A percentile compares a stretch with the other conserved stretches of the same genome.
Evolutionary conservation across 768 basidiomycete genomes (phyloP).

Genomic region (Collybiopsis luxurians): DNA sequence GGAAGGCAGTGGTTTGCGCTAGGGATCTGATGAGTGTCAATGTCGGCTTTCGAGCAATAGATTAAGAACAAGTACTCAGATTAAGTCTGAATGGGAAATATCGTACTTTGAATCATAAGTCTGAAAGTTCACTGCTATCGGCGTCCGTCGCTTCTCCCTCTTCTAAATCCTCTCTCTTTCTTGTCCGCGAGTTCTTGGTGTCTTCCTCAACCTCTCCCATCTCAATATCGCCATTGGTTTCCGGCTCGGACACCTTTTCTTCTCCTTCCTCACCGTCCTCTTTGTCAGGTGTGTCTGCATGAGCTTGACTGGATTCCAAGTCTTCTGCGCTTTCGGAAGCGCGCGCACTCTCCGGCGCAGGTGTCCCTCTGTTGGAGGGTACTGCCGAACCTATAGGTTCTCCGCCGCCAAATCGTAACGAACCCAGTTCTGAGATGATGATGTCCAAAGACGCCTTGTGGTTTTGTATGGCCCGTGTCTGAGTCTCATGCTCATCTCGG

Average conservation of each 20-base stretch:
- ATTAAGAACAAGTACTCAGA: constrained; percentile 12
- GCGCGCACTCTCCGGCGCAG: constrained; percentile 36
- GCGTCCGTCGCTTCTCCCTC: constrained; percentile 85
- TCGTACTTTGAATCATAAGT: constrained; percentile 42
- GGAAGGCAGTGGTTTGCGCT: constrained; percentile 63
- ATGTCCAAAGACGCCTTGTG: constrained; percentile 68
- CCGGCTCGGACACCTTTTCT: constrained; percentile 25
- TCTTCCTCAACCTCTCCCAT: constrained; percentile 90
- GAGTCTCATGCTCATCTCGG: constrained; percentile 69
- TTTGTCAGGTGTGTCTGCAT: constrained; percentile 21
- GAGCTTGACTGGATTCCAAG: background rate
- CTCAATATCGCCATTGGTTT: constrained; percentile 70
- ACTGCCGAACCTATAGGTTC: constrained; percentile 43
- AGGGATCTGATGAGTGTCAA: constrained; percentile 74
- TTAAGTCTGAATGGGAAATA: too few relatives aligned
- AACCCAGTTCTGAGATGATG: constrained; percentile 60
- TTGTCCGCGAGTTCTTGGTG: constrained; percentile 48
- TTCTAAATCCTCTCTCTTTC: constrained; percentile 73
- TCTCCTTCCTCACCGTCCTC: constrained; percentile 41
- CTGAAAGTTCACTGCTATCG: constrained; percentile 68
- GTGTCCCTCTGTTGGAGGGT: constrained; percentile 46
- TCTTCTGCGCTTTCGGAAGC: constrained; percentile 16
- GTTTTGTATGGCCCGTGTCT: constrained; percentile 59
- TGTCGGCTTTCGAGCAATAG: constrained; percentile 36
- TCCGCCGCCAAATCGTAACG: constrained; percentile 63